Conservation (phyloP, 139 green algal species). For the Chara braunii region DNA sequence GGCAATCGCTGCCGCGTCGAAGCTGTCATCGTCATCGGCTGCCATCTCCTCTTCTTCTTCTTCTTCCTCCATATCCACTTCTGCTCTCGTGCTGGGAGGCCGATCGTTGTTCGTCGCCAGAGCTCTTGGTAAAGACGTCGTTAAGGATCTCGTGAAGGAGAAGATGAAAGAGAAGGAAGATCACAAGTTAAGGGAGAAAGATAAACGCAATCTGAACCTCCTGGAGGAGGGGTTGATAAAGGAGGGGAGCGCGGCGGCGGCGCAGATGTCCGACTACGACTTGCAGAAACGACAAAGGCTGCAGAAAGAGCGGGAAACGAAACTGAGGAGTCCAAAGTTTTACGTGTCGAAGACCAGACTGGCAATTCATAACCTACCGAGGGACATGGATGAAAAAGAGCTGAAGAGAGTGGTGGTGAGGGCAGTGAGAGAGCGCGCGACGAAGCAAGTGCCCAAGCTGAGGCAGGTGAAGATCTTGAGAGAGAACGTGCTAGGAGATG, state of each 20-base stretch:
- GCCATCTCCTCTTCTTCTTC: no score
- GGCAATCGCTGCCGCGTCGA: not conserved
- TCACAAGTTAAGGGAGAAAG: conserved; percentile 39
- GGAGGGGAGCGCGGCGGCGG: conserved; percentile 43
- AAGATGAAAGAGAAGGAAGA: no score
- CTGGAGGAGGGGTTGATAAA: conserved; percentile 51
- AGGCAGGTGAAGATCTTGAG: conserved; percentile 37
- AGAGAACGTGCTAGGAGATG: no score
- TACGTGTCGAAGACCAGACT: conserved; percentile 71
- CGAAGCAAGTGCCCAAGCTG: conserved; percentile 64
- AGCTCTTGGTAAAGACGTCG: conserved; percentile 60
- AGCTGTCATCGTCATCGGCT: not conserved
- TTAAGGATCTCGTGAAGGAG: conserved; percentile 9
- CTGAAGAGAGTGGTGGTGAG: conserved; percentile 53
- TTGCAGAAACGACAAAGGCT: conserved; percentile 51
- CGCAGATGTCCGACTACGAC: conserved; percentile 66
- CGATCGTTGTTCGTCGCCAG: conserved; percentile 58
- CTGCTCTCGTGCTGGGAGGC: conserved; percentile 54
- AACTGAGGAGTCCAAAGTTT: conserved; percentile 91
- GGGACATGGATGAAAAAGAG: conserved; percentile 51
- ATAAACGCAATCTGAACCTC: conserved; percentile 81
- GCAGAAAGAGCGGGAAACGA: conserved; percentile 62
- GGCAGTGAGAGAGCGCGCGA: conserved; percentile 69
- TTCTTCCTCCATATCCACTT: no score
- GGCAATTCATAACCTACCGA: conserved; percentile 74